These are phyloP conservation scores for Colletotrichum aenigma DNA, from an alignment of 2,329 filamentous ascomycete genomes.

Conservation along the genomic window DNA sequence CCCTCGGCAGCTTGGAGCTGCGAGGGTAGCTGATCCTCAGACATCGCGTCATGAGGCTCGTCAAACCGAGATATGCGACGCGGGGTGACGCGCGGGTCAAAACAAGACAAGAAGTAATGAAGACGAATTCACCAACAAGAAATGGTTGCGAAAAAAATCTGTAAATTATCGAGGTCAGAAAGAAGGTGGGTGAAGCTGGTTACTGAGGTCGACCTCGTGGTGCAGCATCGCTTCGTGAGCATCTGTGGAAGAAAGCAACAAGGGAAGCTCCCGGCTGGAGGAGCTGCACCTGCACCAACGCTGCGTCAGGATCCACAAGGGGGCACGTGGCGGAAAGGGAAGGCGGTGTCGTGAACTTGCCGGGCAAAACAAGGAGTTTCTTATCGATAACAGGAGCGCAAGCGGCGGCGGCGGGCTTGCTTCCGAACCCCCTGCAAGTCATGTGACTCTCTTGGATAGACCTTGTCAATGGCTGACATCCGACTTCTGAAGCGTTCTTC, in stretches of 20 bases:
- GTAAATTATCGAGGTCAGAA: neutral
- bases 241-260: constrained; percentile 1
- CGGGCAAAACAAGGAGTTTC: neutral
- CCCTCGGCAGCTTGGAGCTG: constrained; percentile 18
- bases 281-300: neutral
- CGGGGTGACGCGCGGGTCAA: neutral
- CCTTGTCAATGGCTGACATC: neutral
- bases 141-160: neutral
- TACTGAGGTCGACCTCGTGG: neutral
- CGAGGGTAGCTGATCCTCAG: constrained; percentile 8
- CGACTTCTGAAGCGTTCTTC: neutral
- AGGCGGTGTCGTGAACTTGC: constrained; percentile 1
- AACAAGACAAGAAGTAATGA: neutral
- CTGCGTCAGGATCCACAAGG: neutral
- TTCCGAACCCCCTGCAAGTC: neutral
- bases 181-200: neutral
- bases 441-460: neutral
- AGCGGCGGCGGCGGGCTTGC: neutral
- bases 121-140: neutral
- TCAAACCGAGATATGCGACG: neutral
- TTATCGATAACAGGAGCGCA: neutral
- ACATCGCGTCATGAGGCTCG: constrained; percentile 21
- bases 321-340: neutral
- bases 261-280: constrained; percentile 8
- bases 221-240: constrained; percentile 2